Percentiles rank a stretch among this genome's conserved stretches.
Evolutionary conservation across 108 stramenopile species (phyloP).

Genomic region (Nitzschia putrida): DNA sequence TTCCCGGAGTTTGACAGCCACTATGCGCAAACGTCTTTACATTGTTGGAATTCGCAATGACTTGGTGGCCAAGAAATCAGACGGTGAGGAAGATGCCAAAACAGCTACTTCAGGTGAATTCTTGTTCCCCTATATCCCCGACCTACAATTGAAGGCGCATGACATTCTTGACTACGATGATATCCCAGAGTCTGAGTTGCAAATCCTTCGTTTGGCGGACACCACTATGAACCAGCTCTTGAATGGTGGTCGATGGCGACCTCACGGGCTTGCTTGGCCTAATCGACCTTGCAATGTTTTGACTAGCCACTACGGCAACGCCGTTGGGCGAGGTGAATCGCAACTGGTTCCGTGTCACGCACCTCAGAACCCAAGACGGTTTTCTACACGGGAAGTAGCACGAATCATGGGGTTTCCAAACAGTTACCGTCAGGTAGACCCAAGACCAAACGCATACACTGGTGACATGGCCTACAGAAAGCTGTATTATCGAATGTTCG

Average conservation of each 20-base stretch:
- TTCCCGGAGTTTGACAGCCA: slow-evolving; percentile 65
- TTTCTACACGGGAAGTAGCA: slow-evolving; percentile 70
- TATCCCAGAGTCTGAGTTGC: slow-evolving; percentile 45
- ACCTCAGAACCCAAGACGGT: slow-evolving; percentile 62
- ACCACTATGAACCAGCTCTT: slow-evolving; percentile 50
- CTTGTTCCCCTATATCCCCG: slow-evolving; percentile 77
- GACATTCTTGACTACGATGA: slow-evolving; percentile 68
- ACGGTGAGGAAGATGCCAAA: not conserved
- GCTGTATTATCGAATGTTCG: slow-evolving; percentile 32
- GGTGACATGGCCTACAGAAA: slow-evolving; percentile 74
- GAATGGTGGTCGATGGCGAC: slow-evolving; percentile 55
- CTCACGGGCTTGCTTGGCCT: slow-evolving; percentile 68
- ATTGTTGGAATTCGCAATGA: slow-evolving; percentile 68
- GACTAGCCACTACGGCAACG: slow-evolving; percentile 76
- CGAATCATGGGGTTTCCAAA: slow-evolving; percentile 83
- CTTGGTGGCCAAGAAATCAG: not conserved
- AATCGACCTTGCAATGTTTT: slow-evolving; percentile 62
- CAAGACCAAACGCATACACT: slow-evolving; percentile 23
- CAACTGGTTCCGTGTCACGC: slow-evolving; percentile 66
- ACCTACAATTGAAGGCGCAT: slow-evolving; percentile 57
- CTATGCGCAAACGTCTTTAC: slow-evolving; percentile 67
- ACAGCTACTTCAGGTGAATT: slow-evolving; percentile 15
- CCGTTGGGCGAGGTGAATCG: slow-evolving; percentile 72
- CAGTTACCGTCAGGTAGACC: slow-evolving; percentile 36
- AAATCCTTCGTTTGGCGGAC: slow-evolving; percentile 51